Conservation (phyloP, 331 rosid species). For the Spiraea crenata region DNA sequence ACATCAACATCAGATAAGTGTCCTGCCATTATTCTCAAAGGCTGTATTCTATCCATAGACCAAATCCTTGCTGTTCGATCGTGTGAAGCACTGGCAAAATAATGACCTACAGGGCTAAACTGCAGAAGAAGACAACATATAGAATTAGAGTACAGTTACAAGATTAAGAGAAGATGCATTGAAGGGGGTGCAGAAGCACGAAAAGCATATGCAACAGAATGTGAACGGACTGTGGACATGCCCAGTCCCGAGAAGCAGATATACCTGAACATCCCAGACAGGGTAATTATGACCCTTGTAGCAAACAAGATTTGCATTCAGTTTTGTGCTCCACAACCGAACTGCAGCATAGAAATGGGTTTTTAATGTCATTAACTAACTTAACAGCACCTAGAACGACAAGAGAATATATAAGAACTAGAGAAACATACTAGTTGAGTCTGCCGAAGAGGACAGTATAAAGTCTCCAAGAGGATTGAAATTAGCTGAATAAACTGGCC, state of each 20-base stretch:
- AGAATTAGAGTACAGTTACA: neutral
- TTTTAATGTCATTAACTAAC: conserved; percentile 12
- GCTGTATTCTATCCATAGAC: conserved; percentile 94
- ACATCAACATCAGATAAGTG: conserved; percentile 98
- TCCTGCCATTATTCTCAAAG: conserved; percentile 94
- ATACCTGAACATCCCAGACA: conserved; percentile 98
- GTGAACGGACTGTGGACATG: neutral
- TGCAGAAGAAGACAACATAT: conserved; percentile 45
- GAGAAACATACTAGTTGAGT: conserved; percentile 63
- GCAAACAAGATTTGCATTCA: conserved; percentile 87
- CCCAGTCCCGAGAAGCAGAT: conserved; percentile 19
- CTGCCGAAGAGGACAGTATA: conserved; percentile 81
- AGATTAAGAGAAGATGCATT: neutral
- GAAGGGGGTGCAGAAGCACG: neutral
- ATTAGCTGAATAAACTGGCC: conserved; percentile 82
- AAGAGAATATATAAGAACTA: conserved; percentile 13
- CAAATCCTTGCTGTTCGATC: conserved; percentile 98
- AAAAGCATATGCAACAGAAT: conserved; percentile 3
- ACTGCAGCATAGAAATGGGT: conserved; percentile 47
- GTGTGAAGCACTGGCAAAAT: conserved; percentile 94
- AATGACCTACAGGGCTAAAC: conserved; percentile 96
- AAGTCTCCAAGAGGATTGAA: conserved; percentile 85
- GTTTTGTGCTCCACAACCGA: conserved; percentile 86
- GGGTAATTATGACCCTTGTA: conserved; percentile 97
- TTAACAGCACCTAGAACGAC: neutral